Base-by-base conservation (phyloP, 1,284 basidiomycete species). In the Mycosarcoma maydis region DNA sequence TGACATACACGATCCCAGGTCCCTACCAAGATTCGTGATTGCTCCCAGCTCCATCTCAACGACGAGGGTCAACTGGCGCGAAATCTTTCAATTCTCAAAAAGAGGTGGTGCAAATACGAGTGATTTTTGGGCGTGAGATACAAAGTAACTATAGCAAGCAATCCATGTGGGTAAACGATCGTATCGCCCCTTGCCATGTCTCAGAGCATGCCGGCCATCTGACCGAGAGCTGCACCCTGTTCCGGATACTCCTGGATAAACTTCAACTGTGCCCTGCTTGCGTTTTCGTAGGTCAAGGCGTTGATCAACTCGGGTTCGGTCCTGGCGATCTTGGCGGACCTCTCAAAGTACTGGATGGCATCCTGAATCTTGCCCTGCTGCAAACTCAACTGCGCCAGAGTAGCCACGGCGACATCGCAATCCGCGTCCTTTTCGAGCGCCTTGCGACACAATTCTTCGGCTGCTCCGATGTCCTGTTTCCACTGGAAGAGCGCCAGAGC, bases 351-450 rank as follows among this genome's bases (percentile, higher is more conserved):
- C 77, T 89, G 86, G 68, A 94, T 89, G 6, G 95, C 94, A 62
- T 90, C 87, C 43, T 90, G 88, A 60, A 96, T 89, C 84, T 91
- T 90, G 78, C 90, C 90, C 83, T 95, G 92, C 84, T 98, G 95
- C 70, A 98, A 83, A 64, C 87, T 89, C 20, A 99, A 86, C 84
- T 99, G 96, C 3, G 95, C 95, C 30, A 98, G 87, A 0, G 94
- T 97, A 14, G 93, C 93, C 4, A 98, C 90, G 0, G 95, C 96
- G 11, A 95, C 92, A 81, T 99, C 96, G 84, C 95, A 98, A 73
- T 95, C 93, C 16, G 90, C 86, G 41, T 78, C 95, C 62, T 94
- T 88, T 43, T 86, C 84, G 33, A 99, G 85, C 0, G 96, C 96
- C 82, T 97, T 90, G 60, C 89, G 85, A 82, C 94, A 97, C 73